Base-by-base conservation (phyloP, 805 yeast genomes). In the Ogataea trehaloabstinens region DNA sequence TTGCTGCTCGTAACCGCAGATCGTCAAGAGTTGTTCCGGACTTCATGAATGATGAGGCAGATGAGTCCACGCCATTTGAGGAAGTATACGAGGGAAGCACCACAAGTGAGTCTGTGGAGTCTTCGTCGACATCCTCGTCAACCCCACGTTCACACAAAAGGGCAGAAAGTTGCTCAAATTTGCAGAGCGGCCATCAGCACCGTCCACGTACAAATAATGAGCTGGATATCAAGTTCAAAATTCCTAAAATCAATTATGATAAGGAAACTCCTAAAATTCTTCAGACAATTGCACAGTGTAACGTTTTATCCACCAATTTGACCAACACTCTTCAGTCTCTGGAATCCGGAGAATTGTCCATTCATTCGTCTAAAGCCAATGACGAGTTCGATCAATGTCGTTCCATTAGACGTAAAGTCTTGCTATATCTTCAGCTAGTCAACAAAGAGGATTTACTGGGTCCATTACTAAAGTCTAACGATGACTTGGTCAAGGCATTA, bases 361-460 rank as follows among this genome's bases (percentile, higher is more conserved):
- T 79, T 35, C 89, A 86, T 38, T 79, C 85, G 48, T 63, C 67
- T 16, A 71, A 70, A 35, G 79, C 84, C 8, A 73, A 78, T n/a
- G 67, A 67, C 19, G 75, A 77, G 38, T 91, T 91, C 56, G 83
- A 86, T 42, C 73, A 79, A 59, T 85, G 95, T 52, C 75, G 91
- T 44, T 66, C 74, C 6, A 74, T 85, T 37, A 77, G 99, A 58
- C 73, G 95, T 43, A 81, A 79, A 52, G 78, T 93, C 12, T 68
- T 93, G 47, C 68, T 88, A 45, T 89, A 89, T 58, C 71, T 93
- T 48, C 98, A 93, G 63, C 70, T 78, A 36, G 87, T 89, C 28
- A 84, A 86, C 30, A 80, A 80, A 42, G 97, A 90, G 46, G 95
- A 87, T 53, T 84, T 80, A 45, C 64, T 93, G 46, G 98, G 97